Evolutionary conservation across 768 basidiomycete genomes (phyloP).

Genomic region (Leucocoprinus leucothites): DNA sequence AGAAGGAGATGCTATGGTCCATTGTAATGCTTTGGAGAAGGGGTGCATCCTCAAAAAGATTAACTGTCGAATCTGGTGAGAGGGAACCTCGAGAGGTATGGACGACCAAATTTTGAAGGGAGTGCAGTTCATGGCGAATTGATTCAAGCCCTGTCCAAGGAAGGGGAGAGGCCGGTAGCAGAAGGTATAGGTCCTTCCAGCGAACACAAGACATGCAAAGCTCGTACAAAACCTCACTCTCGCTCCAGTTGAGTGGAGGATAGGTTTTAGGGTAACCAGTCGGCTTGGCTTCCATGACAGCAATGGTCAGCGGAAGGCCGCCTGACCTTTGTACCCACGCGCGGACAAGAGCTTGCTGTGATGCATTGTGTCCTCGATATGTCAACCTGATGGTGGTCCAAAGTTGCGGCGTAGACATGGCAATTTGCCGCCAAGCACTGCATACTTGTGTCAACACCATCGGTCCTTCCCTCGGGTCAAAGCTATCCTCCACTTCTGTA

Average conservation of each 20-base stretch:
- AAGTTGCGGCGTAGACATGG: conserved; percentile 14
- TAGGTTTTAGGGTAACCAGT: background rate
- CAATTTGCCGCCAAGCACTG: conserved; percentile 14
- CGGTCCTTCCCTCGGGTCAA: conserved; percentile 14
- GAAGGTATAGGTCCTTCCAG: conserved; percentile 13
- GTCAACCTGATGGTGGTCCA: conserved; percentile 16
- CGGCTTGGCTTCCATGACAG: conserved; percentile 11
- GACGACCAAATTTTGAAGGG: conserved; percentile 11
- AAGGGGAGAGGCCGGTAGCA: conserved; percentile 11
- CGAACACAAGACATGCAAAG: conserved; percentile 9
- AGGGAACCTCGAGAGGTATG: conserved; percentile 9
- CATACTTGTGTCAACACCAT: conserved; percentile 15
- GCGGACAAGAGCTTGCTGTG: conserved; percentile 10
- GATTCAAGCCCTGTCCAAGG: conserved; percentile 10
- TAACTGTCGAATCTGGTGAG: conserved; percentile 2
- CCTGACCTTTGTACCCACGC: conserved; percentile 12
- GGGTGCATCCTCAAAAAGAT: conserved; percentile 13
- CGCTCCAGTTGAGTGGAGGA: conserved; percentile 11
- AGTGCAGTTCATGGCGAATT: conserved; percentile 10
- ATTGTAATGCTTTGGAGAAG: conserved; percentile 8
- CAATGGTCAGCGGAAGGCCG: conserved; percentile 12
- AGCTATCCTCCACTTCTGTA: conserved; percentile 14
- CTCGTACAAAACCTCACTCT: conserved; percentile 4
- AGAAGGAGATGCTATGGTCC: conserved; percentile 14
- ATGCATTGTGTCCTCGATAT: background rate